phyloP scores from a whole-genome alignment of 1,284 basidiomycete genomes.

The Microbotryum violaceum region DNA sequence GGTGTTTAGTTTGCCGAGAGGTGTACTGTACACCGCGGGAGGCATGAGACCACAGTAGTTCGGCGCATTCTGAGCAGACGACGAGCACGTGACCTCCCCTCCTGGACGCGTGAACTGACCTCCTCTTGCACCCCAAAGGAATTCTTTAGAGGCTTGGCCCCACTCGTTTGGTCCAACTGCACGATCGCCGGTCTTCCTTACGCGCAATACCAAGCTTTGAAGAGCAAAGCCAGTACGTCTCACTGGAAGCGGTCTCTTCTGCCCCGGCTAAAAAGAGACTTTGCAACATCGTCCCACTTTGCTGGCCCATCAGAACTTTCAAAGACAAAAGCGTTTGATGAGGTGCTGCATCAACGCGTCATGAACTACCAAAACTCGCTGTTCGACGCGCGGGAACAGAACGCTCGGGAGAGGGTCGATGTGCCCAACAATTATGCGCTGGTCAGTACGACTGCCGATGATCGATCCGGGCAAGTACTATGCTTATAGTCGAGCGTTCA shows the following conservation, averaged over 20 bases:
- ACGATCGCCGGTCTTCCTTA: conserved; percentile 17
- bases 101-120: not conserved
- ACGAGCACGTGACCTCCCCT: no score
- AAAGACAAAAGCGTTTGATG: conserved; percentile 21
- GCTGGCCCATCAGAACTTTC: conserved; percentile 5
- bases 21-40: no score
- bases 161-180: conserved; percentile 16
- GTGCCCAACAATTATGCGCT: conserved; percentile 8
- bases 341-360: conserved; percentile 18
- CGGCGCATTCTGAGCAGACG: no score
- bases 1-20: no score
- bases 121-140: conserved; percentile 3
- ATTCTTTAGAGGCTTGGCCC: conserved; percentile 17
- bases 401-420: conserved; percentile 11
- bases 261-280: not conserved
- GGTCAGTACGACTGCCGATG: not conserved
- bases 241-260: not conserved
- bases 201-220: conserved; percentile 8
- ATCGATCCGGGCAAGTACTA: not conserved
- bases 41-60: no score
- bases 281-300: not conserved
- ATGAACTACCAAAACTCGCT: conserved; percentile 21
- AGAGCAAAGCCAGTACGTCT: conserved; percentile 6
- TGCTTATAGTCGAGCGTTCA: not conserved
- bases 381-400: conserved; percentile 21